Percentiles rank a stretch among this genome's conserved stretches.
phyloP scores from a whole-genome alignment of 2,329 filamentous ascomycete species.

The Lachnellula willkommii region DNA sequence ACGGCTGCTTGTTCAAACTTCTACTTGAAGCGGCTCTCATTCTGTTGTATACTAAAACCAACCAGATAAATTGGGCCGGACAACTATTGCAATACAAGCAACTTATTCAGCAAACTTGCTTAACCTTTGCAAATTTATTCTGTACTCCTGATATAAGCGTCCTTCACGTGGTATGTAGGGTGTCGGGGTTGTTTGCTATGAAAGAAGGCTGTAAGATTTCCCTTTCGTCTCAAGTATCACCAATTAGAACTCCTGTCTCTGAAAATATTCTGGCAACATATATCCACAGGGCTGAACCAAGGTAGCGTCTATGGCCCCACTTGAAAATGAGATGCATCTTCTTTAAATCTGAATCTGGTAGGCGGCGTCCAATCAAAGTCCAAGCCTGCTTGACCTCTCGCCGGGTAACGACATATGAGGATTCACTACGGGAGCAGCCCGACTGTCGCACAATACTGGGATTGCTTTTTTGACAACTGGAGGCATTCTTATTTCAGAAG shows the following conservation, averaged over 20 bases:
- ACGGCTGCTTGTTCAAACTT: no score
- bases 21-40: no score
- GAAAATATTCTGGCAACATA: not conserved
- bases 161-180: not conserved
- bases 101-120: not conserved
- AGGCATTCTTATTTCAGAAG: no score
- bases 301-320: not conserved
- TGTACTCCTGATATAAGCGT: no score
- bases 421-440: no score
- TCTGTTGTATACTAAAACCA: no score
- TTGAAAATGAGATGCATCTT: not conserved
- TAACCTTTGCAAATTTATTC: no score
- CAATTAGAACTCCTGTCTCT: not conserved
- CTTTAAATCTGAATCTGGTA: not conserved
- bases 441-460: no score
- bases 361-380: not conserved
- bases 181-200: not conserved
- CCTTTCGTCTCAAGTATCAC: not conserved
- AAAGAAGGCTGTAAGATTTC: not conserved
- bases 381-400: not conserved
- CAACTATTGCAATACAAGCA: not conserved
- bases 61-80: no score
- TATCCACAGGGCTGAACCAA: not conserved
- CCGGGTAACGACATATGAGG: not conserved
- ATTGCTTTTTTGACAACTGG: no score